Percentiles rank a stretch among this genome's conserved stretches.
These are phyloP conservation scores for Aureobasidium sp. DNA, from an alignment of 2,329 filamentous ascomycete genomes.

Conservation along the genomic window DNA sequence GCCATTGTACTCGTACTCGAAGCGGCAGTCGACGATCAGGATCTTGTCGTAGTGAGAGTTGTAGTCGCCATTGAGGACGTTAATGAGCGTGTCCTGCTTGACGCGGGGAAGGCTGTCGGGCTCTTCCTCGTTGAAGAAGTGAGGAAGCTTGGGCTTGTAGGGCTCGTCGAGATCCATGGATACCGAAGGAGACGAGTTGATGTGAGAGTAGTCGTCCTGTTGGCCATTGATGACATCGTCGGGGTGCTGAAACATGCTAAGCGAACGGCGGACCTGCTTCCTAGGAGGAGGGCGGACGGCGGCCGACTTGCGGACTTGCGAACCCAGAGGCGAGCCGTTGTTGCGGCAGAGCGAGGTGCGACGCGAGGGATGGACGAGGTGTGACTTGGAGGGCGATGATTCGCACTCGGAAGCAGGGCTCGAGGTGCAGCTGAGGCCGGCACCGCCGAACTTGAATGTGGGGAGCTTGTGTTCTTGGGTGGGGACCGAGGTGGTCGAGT, in stretches of 20 bases:
- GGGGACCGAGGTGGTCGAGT: constrained; percentile 60
- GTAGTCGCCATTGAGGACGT: constrained; percentile 83
- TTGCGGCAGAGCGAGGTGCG: constrained; percentile 59
- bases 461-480: constrained; percentile 26
- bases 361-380: constrained; percentile 54
- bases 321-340: constrained; percentile 67
- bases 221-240: constrained; percentile 81
- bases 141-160: constrained; percentile 68
- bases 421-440: constrained; percentile 39
- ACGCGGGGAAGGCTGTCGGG: constrained; percentile 86
- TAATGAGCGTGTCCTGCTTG: constrained; percentile 68
- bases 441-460: constrained; percentile 16
- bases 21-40: constrained; percentile 90
- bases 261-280: constrained; percentile 82
- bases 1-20: constrained; percentile 97
- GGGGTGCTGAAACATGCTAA: constrained; percentile 97
- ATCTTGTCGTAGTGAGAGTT: constrained; percentile 69
- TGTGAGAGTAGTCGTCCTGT: constrained; percentile 50
- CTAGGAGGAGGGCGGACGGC: constrained; percentile 61
- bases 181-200: constrained; percentile 47
- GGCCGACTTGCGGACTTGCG: constrained; percentile 61
- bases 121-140: constrained; percentile 73
- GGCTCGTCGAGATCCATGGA: constrained; percentile 79
- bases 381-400: constrained; percentile 54
- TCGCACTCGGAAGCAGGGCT: constrained; percentile 65